These are phyloP conservation scores for Leishmania lainsoni DNA, from an alignment of 208 protist species.

Conservation along the genomic window DNA sequence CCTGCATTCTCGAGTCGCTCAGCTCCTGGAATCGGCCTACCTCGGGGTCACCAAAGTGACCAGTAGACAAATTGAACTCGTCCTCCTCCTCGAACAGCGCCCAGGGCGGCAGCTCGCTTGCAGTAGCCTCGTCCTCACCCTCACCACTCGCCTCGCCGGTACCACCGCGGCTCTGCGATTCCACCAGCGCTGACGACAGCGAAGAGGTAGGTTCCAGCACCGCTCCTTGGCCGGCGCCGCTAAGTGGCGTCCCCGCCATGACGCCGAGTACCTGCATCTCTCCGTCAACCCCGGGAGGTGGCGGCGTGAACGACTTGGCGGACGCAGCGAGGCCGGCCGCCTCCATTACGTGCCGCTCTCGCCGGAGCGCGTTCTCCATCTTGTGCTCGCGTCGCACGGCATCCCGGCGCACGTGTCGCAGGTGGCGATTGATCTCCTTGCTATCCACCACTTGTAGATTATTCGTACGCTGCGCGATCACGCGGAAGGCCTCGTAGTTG, in stretches of 20 bases:
- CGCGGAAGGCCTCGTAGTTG: conserved; percentile 87
- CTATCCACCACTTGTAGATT: conserved; percentile 91
- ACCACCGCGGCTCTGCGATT: neutral
- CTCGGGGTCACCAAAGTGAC: conserved; percentile 75
- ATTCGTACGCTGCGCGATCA: conserved; percentile 88
- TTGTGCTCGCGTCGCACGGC: conserved; percentile 50
- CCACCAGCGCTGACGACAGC: neutral
- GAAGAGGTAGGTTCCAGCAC: neutral
- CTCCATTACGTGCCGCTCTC: conserved; percentile 69
- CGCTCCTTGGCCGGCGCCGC: neutral
- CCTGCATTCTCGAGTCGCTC: conserved; percentile 76
- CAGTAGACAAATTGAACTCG: conserved; percentile 83
- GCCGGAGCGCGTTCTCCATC: conserved; percentile 55
- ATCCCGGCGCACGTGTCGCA: conserved; percentile 68
- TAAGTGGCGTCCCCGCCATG: conserved; percentile 1
- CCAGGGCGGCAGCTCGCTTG: conserved; percentile 84
- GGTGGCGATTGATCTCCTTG: conserved; percentile 87
- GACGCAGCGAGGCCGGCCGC: conserved; percentile 70
- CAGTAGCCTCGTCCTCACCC: conserved; percentile 7
- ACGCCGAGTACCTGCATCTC: conserved; percentile 47
- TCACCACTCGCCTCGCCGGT: neutral
- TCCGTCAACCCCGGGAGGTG: conserved; percentile 4
- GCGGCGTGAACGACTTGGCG: conserved; percentile 55
- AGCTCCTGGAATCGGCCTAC: conserved; percentile 81
- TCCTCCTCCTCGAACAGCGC: conserved; percentile 72